Evolutionary conservation across 1,284 basidiomycete genomes (phyloP).

Genomic region (Apiotrichum sp.): DNA sequence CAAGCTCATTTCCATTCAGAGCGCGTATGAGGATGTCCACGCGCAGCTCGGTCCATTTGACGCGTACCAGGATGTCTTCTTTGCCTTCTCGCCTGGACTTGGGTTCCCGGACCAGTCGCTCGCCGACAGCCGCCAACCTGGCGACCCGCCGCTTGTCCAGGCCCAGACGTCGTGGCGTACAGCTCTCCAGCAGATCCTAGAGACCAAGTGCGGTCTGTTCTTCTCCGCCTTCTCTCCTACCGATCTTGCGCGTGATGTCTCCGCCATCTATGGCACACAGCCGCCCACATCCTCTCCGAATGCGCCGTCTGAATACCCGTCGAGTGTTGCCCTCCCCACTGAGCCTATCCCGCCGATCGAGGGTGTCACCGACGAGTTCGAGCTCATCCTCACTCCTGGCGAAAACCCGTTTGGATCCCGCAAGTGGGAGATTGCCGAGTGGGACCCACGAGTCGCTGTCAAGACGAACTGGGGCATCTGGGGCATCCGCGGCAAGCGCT

Average conservation of each 20-base stretch:
- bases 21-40: conserved; percentile 84
- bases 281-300: conserved; percentile 27
- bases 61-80: conserved; percentile 95
- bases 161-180: conserved; percentile 72
- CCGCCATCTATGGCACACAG: conserved; percentile 56
- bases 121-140: conserved; percentile 7
- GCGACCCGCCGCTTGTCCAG: conserved; percentile 51
- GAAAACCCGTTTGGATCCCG: conserved; percentile 91
- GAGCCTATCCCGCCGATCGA: conserved; percentile 53
- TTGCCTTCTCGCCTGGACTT: conserved; percentile 94
- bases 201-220: conserved; percentile 88
- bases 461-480: conserved; percentile 96
- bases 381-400: conserved; percentile 92
- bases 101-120: conserved; percentile 77
- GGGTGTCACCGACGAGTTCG: conserved; percentile 88
- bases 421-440: conserved; percentile 97
- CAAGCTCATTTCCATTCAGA: conserved; percentile 81
- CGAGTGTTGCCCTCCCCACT: conserved; percentile 36
- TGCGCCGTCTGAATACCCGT: conserved; percentile 38
- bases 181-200: conserved; percentile 72
- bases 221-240: conserved; percentile 94
- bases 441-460: conserved; percentile 88
- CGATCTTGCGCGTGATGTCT: conserved; percentile 90
- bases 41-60: conserved; percentile 87
- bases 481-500: conserved; percentile 51